Base-by-base conservation (phyloP, 805 yeast genomes). In the Ascoidea tarda region DNA sequence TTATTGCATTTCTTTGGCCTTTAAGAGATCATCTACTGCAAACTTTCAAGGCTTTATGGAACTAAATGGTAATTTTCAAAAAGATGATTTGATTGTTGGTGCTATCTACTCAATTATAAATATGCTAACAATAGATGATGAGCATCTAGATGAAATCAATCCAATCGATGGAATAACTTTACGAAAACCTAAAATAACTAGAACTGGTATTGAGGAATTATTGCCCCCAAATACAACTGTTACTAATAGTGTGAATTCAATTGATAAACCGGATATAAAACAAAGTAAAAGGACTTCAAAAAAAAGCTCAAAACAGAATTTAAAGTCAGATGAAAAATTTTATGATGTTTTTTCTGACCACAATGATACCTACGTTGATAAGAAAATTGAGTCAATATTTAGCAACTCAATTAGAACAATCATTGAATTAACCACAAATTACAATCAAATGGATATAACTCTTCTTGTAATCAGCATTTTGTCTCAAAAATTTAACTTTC, bases 31-130 rank as follows among this genome's bases (percentile, higher is more conserved):
- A 38, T 10, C 44, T 2, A 10, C 8, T 38, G 8, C 44, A 10
- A 14, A 8, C 14, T 21, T 21, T 21, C 28, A 21, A 21, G 28
- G 28, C 28, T 21, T 21, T 21, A 21, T 21, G 28, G 28, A 21
- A 21, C 28, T 21, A 3, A 21, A 21, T 21, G 28, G 28, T 3
- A 21, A 21, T 21, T 21, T 21, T 21, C 44, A 38, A 38, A 38
- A 38, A 38, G 91, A 88, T 61, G 96, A 89, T 62, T 79, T 87
- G 1, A 81, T 85, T 28, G 86, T 89, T 6, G 82, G 96, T 6
- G 77, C 91, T 1, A 80, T 93, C 51, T 93, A 93, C 66, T 81
- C 95, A 0, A 72, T 91, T 57, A 79, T 86, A 16, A 93, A 93
- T 63, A 65, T 85, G 54, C 67, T 91, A 38, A 77, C 82, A 51